phyloP scores from a whole-genome alignment of 108 stramenopile species.

The Heterococcus sp. region DNA sequence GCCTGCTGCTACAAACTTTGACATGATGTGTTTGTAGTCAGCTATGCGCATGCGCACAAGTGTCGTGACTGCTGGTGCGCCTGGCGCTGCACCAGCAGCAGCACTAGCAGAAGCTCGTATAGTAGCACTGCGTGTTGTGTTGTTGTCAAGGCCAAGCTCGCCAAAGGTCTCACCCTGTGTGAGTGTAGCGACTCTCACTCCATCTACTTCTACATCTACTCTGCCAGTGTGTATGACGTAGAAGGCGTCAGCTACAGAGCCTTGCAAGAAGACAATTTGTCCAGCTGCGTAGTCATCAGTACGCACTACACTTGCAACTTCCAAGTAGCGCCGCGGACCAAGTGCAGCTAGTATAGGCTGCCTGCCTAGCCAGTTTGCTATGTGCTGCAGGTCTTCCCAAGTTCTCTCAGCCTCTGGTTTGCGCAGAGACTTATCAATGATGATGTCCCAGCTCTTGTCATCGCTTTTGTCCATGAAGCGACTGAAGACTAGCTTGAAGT shows the following conservation, averaged over 20 bases:
- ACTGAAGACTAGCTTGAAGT: slow-evolving; percentile 21
- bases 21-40: slow-evolving; percentile 22
- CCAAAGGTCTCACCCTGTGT: slow-evolving; percentile 18
- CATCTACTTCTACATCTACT: slow-evolving; percentile 11
- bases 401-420: background rate
- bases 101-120: background rate
- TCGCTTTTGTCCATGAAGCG: background rate
- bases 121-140: slow-evolving; percentile 1
- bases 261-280: background rate
- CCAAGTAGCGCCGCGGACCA: background rate
- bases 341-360: background rate
- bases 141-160: slow-evolving; percentile 19
- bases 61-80: background rate
- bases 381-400: background rate
- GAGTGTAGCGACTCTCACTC: slow-evolving; percentile 3
- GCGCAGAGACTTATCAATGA: background rate
- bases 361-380: background rate
- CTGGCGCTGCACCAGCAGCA: background rate
- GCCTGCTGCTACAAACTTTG: slow-evolving; percentile 2
- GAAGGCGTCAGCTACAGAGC: slow-evolving; percentile 1
- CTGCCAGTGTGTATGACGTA: slow-evolving; percentile 14
- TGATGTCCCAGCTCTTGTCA: background rate
- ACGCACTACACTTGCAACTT: background rate
- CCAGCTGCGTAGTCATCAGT: background rate
- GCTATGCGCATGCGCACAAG: slow-evolving; percentile 1